These are phyloP conservation scores for Spirogloea muscicola DNA, from an alignment of 139 green algal species.

Conservation along the genomic window DNA sequence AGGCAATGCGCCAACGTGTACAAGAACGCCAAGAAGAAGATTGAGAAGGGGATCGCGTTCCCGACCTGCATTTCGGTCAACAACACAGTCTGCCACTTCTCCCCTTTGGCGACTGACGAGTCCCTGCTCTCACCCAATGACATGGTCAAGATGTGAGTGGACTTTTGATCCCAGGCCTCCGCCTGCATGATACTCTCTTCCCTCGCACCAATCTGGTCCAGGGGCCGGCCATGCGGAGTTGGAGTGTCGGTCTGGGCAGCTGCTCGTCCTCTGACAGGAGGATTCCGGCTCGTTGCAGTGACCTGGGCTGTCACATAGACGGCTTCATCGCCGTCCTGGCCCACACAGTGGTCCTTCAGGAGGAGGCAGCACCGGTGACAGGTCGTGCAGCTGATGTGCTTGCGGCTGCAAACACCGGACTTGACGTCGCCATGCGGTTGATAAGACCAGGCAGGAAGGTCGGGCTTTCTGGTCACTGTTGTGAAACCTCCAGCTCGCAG, in stretches of 20 bases:
- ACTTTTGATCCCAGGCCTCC: background rate
- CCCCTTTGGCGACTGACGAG: constrained; percentile 66
- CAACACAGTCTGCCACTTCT: constrained; percentile 90
- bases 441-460: constrained; percentile 78
- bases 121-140: constrained; percentile 76
- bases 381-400: constrained; percentile 84
- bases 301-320: constrained; percentile 95
- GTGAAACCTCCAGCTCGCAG: background rate
- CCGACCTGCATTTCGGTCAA: constrained; percentile 93
- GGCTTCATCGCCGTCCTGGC: constrained; percentile 88
- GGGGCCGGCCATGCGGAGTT: background rate
- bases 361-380: constrained; percentile 59
- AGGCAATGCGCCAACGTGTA: constrained; percentile 74
- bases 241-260: background rate
- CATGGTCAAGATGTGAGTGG: constrained; percentile 75
- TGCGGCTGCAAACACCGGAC: constrained; percentile 67
- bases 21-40: constrained; percentile 75
- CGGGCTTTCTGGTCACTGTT: background rate
- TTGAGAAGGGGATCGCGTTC: constrained; percentile 96
- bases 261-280: background rate
- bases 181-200: background rate
- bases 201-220: background rate
- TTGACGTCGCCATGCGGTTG: constrained; percentile 83
- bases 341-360: constrained; percentile 71
- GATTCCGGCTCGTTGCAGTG: constrained; percentile 45